phyloP scores from a whole-genome alignment of 108 stramenopile species.

The Craspedostauros australis region DNA sequence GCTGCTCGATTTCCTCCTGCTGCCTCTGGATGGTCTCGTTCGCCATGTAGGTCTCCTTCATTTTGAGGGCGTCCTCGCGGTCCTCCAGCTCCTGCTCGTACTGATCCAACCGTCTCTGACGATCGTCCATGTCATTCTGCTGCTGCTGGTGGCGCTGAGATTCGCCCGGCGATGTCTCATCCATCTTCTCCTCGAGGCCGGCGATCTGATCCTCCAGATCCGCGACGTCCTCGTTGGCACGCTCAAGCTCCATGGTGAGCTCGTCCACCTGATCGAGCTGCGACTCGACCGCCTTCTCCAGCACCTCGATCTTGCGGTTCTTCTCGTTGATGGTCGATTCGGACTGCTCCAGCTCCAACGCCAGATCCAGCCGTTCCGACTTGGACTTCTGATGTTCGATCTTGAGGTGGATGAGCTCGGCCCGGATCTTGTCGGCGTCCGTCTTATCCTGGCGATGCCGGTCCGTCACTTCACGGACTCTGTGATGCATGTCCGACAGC shows the following conservation, averaged over 20 bases:
- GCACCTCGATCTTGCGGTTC: slow-evolving; percentile 7
- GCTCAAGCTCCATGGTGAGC: slow-evolving; percentile 11
- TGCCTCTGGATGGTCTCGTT: too few species aligned
- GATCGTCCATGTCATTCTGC: background rate
- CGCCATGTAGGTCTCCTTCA: too few species aligned
- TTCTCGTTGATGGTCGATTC: slow-evolving; percentile 5
- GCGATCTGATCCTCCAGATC: slow-evolving; percentile 3
- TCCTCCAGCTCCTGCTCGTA: slow-evolving; percentile 4
- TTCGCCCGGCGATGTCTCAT: too few species aligned
- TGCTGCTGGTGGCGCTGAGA: background rate
- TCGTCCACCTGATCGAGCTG: slow-evolving; percentile 24
- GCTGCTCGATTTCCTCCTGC: too few species aligned
- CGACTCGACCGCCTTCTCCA: slow-evolving; percentile 18
- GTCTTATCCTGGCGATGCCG: too few species aligned
- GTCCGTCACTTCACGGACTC: too few species aligned
- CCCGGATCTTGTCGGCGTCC: too few species aligned
- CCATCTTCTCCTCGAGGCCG: background rate
- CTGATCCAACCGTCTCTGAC: background rate
- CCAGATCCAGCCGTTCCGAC: slow-evolving; percentile 10
- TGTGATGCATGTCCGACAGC: too few species aligned
- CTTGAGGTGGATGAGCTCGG: too few species aligned
- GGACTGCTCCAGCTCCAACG: slow-evolving; percentile 3
- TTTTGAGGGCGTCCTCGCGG: too few species aligned
- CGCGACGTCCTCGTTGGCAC: slow-evolving; percentile 18
- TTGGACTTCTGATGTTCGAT: too few species aligned